Conservation (phyloP, 768 basidiomycete species). For the Pleurotus citrinopileatus region DNA sequence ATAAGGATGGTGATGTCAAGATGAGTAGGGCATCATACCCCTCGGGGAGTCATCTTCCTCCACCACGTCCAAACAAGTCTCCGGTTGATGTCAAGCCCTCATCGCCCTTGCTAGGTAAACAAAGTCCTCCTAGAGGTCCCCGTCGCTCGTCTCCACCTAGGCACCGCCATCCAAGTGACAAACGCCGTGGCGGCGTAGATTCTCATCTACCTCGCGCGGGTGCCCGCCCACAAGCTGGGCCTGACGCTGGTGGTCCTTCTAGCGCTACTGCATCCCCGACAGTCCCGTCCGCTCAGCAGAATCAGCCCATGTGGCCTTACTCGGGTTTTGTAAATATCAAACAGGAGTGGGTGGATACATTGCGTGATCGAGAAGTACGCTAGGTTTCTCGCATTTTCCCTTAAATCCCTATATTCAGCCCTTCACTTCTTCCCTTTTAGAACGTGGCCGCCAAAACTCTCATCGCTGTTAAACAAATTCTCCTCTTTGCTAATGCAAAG, state of each 20-base stretch:
- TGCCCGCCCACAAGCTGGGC: background rate
- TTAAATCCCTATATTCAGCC: background rate
- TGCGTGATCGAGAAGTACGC: slow-evolving; percentile 7
- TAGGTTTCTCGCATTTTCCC: no score
- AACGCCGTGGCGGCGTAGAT: background rate
- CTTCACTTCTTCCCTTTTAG: slow-evolving; percentile 2
- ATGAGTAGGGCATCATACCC: background rate
- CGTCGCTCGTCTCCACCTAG: slow-evolving; percentile 13
- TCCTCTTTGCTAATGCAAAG: slow-evolving; percentile 35
- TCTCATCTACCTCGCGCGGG: background rate
- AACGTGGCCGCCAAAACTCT: slow-evolving; percentile 31
- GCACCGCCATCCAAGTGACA: background rate
- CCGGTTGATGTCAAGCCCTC: background rate
- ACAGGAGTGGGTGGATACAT: background rate
- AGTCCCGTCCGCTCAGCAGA: slow-evolving; percentile 1
- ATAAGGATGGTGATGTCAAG: background rate
- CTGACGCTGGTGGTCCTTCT: background rate
- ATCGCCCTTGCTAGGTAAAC: slow-evolving; percentile 13
- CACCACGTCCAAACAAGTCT: background rate
- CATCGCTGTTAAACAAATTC: slow-evolving; percentile 37
- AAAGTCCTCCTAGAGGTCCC: slow-evolving; percentile 41
- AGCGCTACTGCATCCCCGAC: slow-evolving; percentile 5
- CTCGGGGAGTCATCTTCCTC: background rate
- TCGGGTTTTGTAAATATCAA: slow-evolving; percentile 17
- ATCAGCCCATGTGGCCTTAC: slow-evolving; percentile 24